Evolutionary conservation across 306 rosid genomes (phyloP).

Genomic region (Lathyrus tuberosus): DNA sequence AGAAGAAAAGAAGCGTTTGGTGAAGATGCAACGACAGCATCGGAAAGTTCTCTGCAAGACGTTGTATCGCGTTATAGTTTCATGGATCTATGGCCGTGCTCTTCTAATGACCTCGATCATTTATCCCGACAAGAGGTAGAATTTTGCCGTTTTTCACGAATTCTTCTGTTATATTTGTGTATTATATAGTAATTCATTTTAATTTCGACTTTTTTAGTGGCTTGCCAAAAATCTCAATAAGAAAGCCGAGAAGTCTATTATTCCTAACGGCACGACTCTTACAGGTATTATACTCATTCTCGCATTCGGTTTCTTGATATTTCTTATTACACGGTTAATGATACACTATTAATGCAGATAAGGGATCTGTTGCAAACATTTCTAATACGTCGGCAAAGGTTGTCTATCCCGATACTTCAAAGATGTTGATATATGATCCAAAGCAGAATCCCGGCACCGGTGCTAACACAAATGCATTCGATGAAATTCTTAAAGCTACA

Average conservation of each 20-base stretch:
- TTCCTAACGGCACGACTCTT: slow-evolving; percentile 54
- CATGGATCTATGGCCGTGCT: slow-evolving; percentile 96
- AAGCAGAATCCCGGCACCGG: slow-evolving; percentile 69
- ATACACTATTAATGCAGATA: slow-evolving; percentile 53
- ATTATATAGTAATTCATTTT: slow-evolving; percentile 35
- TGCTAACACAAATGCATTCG: slow-evolving; percentile 67
- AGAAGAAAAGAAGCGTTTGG: slow-evolving; percentile 86
- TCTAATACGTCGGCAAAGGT: slow-evolving; percentile 58
- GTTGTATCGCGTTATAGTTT: slow-evolving; percentile 89
- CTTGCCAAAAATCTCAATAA: slow-evolving; percentile 67
- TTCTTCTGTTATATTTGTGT: slow-evolving; percentile 6
- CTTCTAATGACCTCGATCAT: slow-evolving; percentile 80
- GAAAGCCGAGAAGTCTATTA: slow-evolving; percentile 55
- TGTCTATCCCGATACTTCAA: slow-evolving; percentile 80
- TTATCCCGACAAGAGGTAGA: slow-evolving; percentile 84
- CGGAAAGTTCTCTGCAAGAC: slow-evolving; percentile 78
- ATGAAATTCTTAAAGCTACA: slow-evolving; percentile 82
- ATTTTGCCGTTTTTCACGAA: background rate
- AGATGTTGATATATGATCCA: slow-evolving; percentile 87
- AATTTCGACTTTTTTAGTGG: slow-evolving; percentile 64
- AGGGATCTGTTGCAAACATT: slow-evolving; percentile 48
- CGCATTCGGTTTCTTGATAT: slow-evolving; percentile 26
- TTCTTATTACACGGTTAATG: slow-evolving; percentile 33
- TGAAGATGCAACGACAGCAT: slow-evolving; percentile 68
- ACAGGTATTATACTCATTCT: slow-evolving; percentile 54